Base-by-base conservation (phyloP, 2,329 filamentous ascomycete species). In the Botrytis fragariae region DNA sequence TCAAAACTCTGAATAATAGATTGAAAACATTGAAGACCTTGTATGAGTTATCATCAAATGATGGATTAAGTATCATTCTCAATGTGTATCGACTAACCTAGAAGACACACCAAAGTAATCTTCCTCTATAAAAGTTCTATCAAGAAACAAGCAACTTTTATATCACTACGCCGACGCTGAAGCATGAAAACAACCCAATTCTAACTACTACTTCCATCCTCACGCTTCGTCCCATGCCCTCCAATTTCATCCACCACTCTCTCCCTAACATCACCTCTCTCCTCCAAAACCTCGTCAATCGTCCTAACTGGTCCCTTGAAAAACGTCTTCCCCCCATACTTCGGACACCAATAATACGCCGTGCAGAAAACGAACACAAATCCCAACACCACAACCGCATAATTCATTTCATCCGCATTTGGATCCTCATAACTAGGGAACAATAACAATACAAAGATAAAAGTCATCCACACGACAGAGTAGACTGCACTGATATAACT, bases 391-490 rank as follows among this genome's bases (percentile, higher is more conserved):
- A 75, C 79, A 39, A 80, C 76, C 0, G 79, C 80, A 72, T 81
- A 81, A 59, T 81, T 81, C 80, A 81, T 81, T 59, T 81, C 76
- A 32, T 79, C 69, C 1, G 75, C 68, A 16, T 73, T 74, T 0
- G 79, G 78, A 37, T 76, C 60, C 22, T 76, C 74, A 42, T 79
- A 79, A 2, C 72, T 73, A 1, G 79, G 80, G 72, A 81, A 81
- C 0, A 81, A 74, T 1, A 81, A 64, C 5, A 80, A 59, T 37
- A 79, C 75, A 64, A 81, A 81, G 29, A 81, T 78, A 59, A 80
- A 81, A 0, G 78, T 78, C 80, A 81, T 81, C 79, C 78, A 81
- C 1, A 75, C 64, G 1, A 81, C 77, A 1, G 75, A 78, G 51
- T 79, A 80, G 1, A 78, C n/a, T 1, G 79, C 75, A 1, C 74